Evolutionary conservation across 306 rosid species (phyloP), one percentile per base, ranked within the genome.

Genomic region (Clitoria ternatea): DNA sequence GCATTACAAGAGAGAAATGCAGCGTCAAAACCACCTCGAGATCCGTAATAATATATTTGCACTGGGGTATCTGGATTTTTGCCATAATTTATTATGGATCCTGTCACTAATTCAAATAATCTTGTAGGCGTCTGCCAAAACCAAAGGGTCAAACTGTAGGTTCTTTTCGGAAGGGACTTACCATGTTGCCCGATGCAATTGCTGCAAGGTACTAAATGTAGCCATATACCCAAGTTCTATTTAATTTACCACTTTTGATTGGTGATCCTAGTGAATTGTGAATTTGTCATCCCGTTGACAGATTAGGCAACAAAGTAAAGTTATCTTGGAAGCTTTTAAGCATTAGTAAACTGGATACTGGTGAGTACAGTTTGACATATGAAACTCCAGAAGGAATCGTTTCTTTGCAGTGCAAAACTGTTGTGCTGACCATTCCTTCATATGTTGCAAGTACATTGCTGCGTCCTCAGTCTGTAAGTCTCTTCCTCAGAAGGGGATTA

Each of bases 101-200:
- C 14, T 20, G 55, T 70, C 75, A 74, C 85, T 84, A 77, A 81
- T 65, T 77, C 53, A 60, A 67, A 49, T 78, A 45, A 69, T 80
- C 23, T 56, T 83, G 18, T 33, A 91, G 99, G 88, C 95, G 87
- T 77, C 95, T 94, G 17, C 97, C 99, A 50, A 89, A 80, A 79
- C 97, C 97, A 27, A 89, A 91, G 85, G 97, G 97, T 61, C 99
- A 91, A 79, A 94, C 97, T 11, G 99, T 94, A 74, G 97, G 97
- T 65, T 94, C 97, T 78, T 88, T 94, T 66, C 83, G 92, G 64
- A 91, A 89, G 83, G 97, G 99, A 73, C 97, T 94, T 73, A 73
- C 83, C 61, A 94, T 91, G 96, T 79, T 91, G 81, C 96, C 99
- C 11, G 78, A 91, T 11, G 95, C 99, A 66, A 91, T 94, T 73